Evolutionary conservation across 441 rosid genomes (phyloP).

Genomic region (Pelargonium cotyledonis): DNA sequence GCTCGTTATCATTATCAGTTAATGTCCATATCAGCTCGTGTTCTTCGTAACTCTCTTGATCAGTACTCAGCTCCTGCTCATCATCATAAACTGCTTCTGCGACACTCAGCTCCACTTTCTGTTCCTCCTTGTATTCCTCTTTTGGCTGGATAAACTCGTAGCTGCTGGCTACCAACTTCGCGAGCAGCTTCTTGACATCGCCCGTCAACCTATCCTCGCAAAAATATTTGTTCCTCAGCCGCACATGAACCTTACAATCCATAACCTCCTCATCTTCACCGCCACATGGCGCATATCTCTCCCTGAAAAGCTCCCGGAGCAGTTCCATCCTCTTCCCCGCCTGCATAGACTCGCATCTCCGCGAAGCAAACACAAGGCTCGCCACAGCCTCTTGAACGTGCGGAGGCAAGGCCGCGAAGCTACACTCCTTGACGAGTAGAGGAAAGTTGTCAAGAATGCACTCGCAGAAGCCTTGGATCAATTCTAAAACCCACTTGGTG

Average conservation of each 20-base stretch:
- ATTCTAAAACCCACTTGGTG: not conserved
- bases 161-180: not conserved
- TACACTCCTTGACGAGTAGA: not conserved
- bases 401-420: not conserved
- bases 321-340: not conserved
- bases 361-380: not conserved
- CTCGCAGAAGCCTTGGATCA: not conserved
- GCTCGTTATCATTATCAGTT: too few species aligned
- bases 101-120: too few species aligned
- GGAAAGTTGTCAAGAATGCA: not conserved
- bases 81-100: too few species aligned
- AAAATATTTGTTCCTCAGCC: not conserved
- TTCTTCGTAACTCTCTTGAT: too few species aligned
- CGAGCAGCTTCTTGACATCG: too few species aligned
- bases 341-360: not conserved
- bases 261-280: not conserved
- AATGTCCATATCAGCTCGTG: too few species aligned
- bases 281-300: not conserved
- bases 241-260: not conserved
- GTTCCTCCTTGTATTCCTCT: too few species aligned
- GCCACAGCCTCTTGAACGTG: not conserved
- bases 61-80: too few species aligned
- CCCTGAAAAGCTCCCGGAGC: not conserved
- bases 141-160: too few species aligned
- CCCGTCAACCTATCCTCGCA: not conserved